Percentiles rank a stretch among this genome's conserved stretches.
Evolutionary conservation across 1,284 basidiomycete species (phyloP).

Genomic region (Apiotrichum porosum): DNA sequence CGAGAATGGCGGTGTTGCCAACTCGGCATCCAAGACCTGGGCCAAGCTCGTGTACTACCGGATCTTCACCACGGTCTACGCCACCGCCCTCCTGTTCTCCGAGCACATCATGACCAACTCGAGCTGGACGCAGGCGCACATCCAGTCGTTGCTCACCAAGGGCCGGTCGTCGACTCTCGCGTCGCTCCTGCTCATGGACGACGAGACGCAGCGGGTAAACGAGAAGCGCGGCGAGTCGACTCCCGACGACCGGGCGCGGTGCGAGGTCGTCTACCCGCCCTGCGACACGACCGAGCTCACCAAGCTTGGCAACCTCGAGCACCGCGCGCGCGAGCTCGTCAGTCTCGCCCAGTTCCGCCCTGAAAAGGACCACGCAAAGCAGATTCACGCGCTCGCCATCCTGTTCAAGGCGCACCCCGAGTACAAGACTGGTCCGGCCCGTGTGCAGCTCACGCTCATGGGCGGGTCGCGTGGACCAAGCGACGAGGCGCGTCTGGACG

Average conservation of each 20-base stretch:
- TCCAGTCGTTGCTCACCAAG: slow-evolving; percentile 61
- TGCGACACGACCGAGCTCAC: slow-evolving; percentile 78
- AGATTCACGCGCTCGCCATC: slow-evolving; percentile 65
- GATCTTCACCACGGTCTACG: slow-evolving; percentile 78
- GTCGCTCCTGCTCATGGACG: slow-evolving; percentile 36
- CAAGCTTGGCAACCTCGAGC: slow-evolving; percentile 57
- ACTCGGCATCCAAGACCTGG: slow-evolving; percentile 57
- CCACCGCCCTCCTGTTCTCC: slow-evolving; percentile 66
- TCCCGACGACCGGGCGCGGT: slow-evolving; percentile 18
- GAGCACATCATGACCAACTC: slow-evolving; percentile 83
- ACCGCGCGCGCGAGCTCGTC: slow-evolving; percentile 64
- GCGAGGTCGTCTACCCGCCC: slow-evolving; percentile 75
- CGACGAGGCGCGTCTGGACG: slow-evolving; percentile 67
- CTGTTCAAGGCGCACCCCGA: slow-evolving; percentile 62
- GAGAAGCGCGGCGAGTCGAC: slow-evolving; percentile 18
- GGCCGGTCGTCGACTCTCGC: slow-evolving; percentile 26
- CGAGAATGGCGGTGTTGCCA: slow-evolving; percentile 66
- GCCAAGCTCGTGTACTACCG: slow-evolving; percentile 87
- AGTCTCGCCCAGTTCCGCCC: slow-evolving; percentile 94
- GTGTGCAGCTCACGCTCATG: slow-evolving; percentile 54
- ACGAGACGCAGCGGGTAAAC: neutral
- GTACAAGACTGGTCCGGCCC: slow-evolving; percentile 32
- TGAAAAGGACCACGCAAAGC: slow-evolving; percentile 87
- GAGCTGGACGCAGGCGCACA: slow-evolving; percentile 85
- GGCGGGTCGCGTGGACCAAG: slow-evolving; percentile 75